phyloP scores from a whole-genome alignment of 2,329 filamentous ascomycete genomes.

The Fusarium sp. region DNA sequence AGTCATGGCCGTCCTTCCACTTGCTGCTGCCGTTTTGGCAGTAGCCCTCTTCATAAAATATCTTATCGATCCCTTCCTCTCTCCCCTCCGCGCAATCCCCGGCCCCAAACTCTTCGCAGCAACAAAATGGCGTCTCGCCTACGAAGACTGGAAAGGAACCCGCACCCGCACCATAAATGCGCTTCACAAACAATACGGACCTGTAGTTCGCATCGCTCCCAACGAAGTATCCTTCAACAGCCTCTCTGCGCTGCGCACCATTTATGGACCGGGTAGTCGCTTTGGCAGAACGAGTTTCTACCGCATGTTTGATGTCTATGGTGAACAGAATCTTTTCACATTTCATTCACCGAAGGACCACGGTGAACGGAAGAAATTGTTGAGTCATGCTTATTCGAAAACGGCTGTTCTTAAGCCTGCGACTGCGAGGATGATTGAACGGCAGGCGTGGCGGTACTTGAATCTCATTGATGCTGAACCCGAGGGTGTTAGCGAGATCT shows the following conservation, averaged over 20 bases:
- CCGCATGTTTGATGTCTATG: conserved; percentile 66
- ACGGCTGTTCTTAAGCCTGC: conserved; percentile 50
- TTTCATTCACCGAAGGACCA: conserved; percentile 59
- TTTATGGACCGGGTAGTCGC: conserved; percentile 65
- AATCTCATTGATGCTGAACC: conserved; percentile 23
- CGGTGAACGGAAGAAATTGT: conserved; percentile 62
- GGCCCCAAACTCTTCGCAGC: conserved; percentile 55
- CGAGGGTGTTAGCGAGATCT: conserved; percentile 27
- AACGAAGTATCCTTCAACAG: conserved; percentile 58
- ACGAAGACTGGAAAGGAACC: conserved; percentile 57
- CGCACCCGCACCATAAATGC: conserved; percentile 56
- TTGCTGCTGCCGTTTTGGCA: neutral
- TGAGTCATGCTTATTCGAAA: conserved; percentile 66
- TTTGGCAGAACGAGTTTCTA: conserved; percentile 65
- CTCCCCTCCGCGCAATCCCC: conserved; percentile 36
- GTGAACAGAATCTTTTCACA: conserved; percentile 63
- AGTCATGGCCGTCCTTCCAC: neutral
- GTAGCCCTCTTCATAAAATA: conserved; percentile 14
- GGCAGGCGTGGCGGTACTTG: conserved; percentile 28
- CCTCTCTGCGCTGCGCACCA: conserved; percentile 60
- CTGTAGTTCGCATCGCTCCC: conserved; percentile 60
- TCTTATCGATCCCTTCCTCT: conserved; percentile 19
- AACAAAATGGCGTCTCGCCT: conserved; percentile 59
- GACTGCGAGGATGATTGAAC: conserved; percentile 31
- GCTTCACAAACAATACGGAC: conserved; percentile 60